Conservation (phyloP, 805 yeast species). For the Teunomyces barrocoloradensis region DNA sequence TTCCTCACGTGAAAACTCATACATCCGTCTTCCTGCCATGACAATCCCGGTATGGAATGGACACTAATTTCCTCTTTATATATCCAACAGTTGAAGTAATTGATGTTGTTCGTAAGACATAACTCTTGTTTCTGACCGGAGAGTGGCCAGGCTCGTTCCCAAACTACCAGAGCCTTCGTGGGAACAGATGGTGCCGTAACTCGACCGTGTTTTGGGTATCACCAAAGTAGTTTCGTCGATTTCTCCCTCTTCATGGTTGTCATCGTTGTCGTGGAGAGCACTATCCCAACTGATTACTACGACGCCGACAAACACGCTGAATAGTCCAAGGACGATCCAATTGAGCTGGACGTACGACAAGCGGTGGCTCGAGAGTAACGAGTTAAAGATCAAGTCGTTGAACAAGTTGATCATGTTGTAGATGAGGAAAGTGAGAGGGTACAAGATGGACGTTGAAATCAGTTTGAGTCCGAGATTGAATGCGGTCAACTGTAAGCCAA, state of each 20-base stretch:
- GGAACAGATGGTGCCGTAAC: background rate
- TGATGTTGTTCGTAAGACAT: conserved; percentile 55
- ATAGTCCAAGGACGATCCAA: conserved; percentile 44
- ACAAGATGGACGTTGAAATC: conserved; percentile 72
- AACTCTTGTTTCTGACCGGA: conserved; percentile 10
- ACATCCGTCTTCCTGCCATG: conserved; percentile 20
- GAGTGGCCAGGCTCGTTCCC: background rate
- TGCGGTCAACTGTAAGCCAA: conserved; percentile 68
- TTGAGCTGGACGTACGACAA: conserved; percentile 49
- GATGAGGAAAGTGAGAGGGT: conserved; percentile 82
- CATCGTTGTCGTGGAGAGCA: conserved; percentile 22
- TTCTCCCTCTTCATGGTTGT: background rate
- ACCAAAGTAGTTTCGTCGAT: background rate
- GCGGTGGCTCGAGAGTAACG: conserved; percentile 46
- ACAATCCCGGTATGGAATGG: background rate
- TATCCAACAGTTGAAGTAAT: conserved; percentile 45
- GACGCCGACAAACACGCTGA: conserved; percentile 66
- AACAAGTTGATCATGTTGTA: conserved; percentile 64
- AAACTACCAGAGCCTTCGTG: background rate
- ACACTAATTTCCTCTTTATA: background rate
- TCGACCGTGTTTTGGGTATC: background rate
- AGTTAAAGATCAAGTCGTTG: conserved; percentile 54
- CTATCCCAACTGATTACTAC: conserved; percentile 57
- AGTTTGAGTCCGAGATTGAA: conserved; percentile 70
- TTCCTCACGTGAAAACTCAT: conserved; percentile 23